phyloP scores from a whole-genome alignment of 2,329 filamentous ascomycete species.

The Grosmannia serpens region DNA sequence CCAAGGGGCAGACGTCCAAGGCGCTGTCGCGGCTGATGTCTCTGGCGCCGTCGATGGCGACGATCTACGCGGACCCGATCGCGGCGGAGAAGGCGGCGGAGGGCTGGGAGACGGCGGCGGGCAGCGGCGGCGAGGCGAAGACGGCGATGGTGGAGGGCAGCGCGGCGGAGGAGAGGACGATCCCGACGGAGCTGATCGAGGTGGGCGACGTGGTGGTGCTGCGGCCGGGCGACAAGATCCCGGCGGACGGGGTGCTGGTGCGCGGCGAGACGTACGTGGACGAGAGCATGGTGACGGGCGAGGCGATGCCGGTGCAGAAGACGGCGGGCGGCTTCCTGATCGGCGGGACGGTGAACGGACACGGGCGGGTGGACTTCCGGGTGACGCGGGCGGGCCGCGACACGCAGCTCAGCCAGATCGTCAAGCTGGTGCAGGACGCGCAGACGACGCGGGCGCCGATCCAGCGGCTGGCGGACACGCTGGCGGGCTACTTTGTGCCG shows the following conservation, averaged over 20 bases:
- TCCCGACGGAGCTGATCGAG: constrained; percentile 89
- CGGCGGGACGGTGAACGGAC: constrained; percentile 90
- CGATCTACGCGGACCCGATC: constrained; percentile 90
- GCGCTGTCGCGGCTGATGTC: constrained; percentile 93
- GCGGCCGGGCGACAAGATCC: constrained; percentile 91
- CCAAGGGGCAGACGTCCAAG: constrained; percentile 92
- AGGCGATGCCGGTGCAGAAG: constrained; percentile 92
- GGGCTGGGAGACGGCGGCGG: constrained; percentile 46
- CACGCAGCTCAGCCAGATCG: constrained; percentile 94
- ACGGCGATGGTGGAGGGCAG: constrained; percentile 37
- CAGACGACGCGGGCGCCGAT: constrained; percentile 92
- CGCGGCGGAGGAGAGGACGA: constrained; percentile 68
- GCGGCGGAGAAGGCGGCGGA: constrained; percentile 86
- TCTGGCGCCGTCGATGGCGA: constrained; percentile 88
- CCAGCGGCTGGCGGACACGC: constrained; percentile 77
- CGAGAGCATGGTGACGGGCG: constrained; percentile 97
- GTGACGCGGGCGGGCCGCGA: constrained; percentile 89
- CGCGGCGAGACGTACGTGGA: constrained; percentile 89
- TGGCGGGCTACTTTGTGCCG: constrained; percentile 91
- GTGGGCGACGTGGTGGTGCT: constrained; percentile 89
- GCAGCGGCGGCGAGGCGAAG: constrained; percentile 25
- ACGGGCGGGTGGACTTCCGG: constrained; percentile 81
- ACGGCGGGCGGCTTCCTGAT: constrained; percentile 68
- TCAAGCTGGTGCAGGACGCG: constrained; percentile 94
- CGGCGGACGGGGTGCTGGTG: constrained; percentile 79